phyloP scores from a whole-genome alignment of 2,329 filamentous ascomycete genomes.

The Xylaria arbuscula region DNA sequence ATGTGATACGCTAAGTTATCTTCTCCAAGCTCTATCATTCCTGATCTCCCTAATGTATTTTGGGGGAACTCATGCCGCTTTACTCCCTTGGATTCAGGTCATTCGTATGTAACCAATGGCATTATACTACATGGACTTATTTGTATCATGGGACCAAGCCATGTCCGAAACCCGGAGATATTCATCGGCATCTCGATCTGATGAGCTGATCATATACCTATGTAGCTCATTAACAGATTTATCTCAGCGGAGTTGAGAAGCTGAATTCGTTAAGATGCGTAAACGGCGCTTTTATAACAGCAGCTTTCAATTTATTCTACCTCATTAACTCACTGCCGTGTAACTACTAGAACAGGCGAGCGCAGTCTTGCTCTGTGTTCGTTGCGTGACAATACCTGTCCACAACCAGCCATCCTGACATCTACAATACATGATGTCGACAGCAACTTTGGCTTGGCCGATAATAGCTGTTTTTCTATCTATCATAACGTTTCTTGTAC shows the following conservation, averaged over 20 bases:
- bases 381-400: background rate
- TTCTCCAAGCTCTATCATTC: conserved; percentile 43
- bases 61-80: conserved; percentile 16
- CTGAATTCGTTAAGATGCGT: background rate
- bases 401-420: background rate
- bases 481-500: conserved; percentile 39
- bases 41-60: conserved; percentile 12
- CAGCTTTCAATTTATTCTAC: background rate
- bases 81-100: conserved; percentile 2
- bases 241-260: background rate
- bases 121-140: conserved; percentile 33
- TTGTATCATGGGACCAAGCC: conserved; percentile 33
- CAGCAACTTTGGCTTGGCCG: conserved; percentile 36
- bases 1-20: conserved; percentile 38
- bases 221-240: background rate
- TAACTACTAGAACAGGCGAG: background rate
- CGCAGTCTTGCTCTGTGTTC: background rate
- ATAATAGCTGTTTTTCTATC: conserved; percentile 40
- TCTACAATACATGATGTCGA: conserved; percentile 33
- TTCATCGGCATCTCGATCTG: background rate
- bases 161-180: conserved; percentile 42
- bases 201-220: background rate
- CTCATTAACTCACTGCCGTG: background rate
- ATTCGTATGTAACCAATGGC: conserved; percentile 31
- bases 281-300: background rate